Conservation (phyloP, 371 early-diverging fungal species). For the Capillidium heterosporum region DNA sequence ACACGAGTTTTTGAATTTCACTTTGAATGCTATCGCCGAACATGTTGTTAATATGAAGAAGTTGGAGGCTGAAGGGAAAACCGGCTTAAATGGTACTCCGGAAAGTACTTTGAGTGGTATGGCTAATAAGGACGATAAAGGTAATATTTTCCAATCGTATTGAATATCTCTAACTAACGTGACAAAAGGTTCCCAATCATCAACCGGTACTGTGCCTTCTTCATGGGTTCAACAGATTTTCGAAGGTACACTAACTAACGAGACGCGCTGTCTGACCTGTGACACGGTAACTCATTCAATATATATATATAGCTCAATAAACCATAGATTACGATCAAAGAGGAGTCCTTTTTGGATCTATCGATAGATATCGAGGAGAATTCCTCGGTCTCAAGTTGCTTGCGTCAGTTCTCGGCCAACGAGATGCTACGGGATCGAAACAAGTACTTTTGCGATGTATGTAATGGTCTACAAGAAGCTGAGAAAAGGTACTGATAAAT, state of each 20-base stretch:
- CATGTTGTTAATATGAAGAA: conserved; percentile 46
- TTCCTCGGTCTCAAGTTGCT: conserved; percentile 77
- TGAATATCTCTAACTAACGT: conserved; percentile 6
- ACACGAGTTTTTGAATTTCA: conserved; percentile 89
- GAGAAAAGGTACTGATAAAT: conserved; percentile 46
- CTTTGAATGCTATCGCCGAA: conserved; percentile 81
- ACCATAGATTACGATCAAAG: conserved; percentile 66
- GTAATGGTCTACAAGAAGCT: conserved; percentile 88
- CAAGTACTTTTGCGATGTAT: conserved; percentile 92
- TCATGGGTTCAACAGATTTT: conserved; percentile 95
- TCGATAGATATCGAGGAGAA: conserved; percentile 91
- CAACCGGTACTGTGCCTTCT: conserved; percentile 8
- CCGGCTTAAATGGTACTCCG: conserved; percentile 4
- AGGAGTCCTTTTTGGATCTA: conserved; percentile 88
- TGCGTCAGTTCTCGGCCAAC: conserved; percentile 82
- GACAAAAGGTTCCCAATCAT: conserved; percentile 10
- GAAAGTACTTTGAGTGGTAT: conserved; percentile 1
- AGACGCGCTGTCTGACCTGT: conserved; percentile 89
- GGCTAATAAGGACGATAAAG: neutral
- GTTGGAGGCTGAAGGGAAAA: conserved; percentile 12
- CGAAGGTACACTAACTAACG: conserved; percentile 86
- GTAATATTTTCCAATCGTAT: neutral
- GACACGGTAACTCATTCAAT: conserved; percentile 46
- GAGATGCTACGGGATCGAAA: conserved; percentile 86
- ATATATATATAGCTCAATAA: neutral